phyloP scores from a whole-genome alignment of 306 rosid species.

The Sicyos edulis region DNA sequence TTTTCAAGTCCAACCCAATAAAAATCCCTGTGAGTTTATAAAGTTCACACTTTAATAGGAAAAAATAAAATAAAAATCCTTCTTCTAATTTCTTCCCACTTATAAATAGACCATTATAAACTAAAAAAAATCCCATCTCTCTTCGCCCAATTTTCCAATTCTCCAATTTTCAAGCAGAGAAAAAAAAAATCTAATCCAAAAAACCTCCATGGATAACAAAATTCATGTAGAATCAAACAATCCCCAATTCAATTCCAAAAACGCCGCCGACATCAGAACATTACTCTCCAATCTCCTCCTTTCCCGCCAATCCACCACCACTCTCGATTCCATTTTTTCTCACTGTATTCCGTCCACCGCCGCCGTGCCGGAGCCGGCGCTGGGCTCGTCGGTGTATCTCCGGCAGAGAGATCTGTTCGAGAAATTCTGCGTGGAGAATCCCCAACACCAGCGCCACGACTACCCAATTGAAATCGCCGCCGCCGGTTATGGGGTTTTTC shows the following conservation, averaged over 20 bases:
- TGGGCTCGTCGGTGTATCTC: slow-evolving; percentile 76
- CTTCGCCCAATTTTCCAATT: neutral
- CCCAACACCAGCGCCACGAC: neutral
- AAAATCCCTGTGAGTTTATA: too few species aligned
- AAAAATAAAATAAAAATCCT: too few species aligned
- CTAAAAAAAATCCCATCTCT: neutral
- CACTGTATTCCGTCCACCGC: slow-evolving; percentile 32
- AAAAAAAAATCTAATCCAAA: neutral
- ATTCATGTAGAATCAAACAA: neutral
- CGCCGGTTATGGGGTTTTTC: slow-evolving; percentile 7
- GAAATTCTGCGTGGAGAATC: slow-evolving; percentile 27
- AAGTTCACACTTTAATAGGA: too few species aligned
- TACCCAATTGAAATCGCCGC: slow-evolving; percentile 16
- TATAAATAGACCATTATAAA: slow-evolving; percentile 53
- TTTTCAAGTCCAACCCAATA: too few species aligned
- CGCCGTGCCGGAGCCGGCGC: slow-evolving; percentile 28
- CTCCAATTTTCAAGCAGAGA: neutral
- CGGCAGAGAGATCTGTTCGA: slow-evolving; percentile 79
- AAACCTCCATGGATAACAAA: neutral
- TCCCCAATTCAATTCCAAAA: too few species aligned
- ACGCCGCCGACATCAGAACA: too few species aligned
- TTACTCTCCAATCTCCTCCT: too few species aligned
- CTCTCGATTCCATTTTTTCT: slow-evolving; percentile 86
- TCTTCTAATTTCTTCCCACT: slow-evolving; percentile 6
- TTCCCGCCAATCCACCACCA: slow-evolving; percentile 2